These are phyloP conservation scores for Malassezia obtusa DNA, from an alignment of 1,284 basidiomycete species.

Conservation along the genomic window DNA sequence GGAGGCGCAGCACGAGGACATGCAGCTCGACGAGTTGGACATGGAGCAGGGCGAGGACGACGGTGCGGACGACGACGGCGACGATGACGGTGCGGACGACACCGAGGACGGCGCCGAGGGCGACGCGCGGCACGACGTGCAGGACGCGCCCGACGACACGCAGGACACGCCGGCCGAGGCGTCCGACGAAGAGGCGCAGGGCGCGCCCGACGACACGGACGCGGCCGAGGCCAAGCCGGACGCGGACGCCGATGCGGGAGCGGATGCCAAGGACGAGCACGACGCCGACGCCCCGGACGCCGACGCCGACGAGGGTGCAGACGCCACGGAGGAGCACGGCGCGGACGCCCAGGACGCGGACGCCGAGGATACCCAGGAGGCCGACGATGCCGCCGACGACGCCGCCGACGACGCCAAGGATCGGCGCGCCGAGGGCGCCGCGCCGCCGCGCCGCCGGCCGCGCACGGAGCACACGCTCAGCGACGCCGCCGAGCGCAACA, in stretches of 20 bases:
- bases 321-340: neutral
- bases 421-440: neutral
- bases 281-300: constrained; percentile 4
- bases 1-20: constrained; percentile 43
- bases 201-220: constrained; percentile 14
- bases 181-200: constrained; percentile 40
- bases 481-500: constrained; percentile 21
- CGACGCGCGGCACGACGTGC: constrained; percentile 38
- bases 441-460: neutral
- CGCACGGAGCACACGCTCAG: neutral
- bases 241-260: constrained; percentile 35
- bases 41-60: constrained; percentile 17
- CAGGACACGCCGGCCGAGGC: constrained; percentile 37
- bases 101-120: constrained; percentile 27
- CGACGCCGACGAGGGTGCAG: neutral
- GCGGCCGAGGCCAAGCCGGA: constrained; percentile 25
- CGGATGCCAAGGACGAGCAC: constrained; percentile 43
- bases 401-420: neutral
- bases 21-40: constrained; percentile 34
- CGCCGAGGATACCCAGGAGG: constrained; percentile 4
- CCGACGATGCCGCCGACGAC: neutral
- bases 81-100: constrained; percentile 23
- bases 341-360: neutral
- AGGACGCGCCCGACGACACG: constrained; percentile 32
- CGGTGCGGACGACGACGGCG: neutral